Evolutionary conservation across 1,139 yeast species (phyloP), one percentile per base, ranked within the genome.

Genomic region (Hansenula anomala): DNA sequence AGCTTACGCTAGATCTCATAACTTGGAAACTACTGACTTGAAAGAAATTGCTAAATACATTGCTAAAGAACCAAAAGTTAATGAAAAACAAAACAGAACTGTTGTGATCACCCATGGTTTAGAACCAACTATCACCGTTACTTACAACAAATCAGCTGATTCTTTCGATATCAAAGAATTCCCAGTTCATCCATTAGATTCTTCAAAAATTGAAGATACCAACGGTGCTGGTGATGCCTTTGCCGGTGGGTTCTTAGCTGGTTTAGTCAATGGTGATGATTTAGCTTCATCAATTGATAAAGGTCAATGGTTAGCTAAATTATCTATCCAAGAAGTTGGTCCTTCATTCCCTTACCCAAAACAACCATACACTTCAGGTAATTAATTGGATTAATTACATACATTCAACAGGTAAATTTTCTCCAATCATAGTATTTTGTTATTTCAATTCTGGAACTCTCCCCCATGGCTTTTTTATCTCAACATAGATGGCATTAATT

Each of bases 141-240:
- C 75, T 39, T 71, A 74, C 58, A 71, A 75, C 47, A 63, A 66
- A 39, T 63, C 63, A 28, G 59, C 73, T 35, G 75, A 73, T 43
- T 59, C 71, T 33, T 74, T 63, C 54, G 64, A 61, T 18, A 67
- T 75, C 46, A 63, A 73, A 50, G 69, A 70, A 54, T 79, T 65
- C 71, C 73, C 84, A 38, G 96, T 92, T 40, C 82, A 78, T 54
- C 75, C 81, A 46, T 74, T 92, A 58, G 83, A 77, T 34, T 58
- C 76, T 34, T 67, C 73, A 37, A 71, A 83, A 64, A 75, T 92
- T 48, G 81, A 75, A 42, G 99, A 92, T 69, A 87, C 97, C 60
- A 92, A 92, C 68, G 98, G 98, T 71, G 98, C 98, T 34, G 99
- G 98, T 64, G 99, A 92, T 62, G 97, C 98, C 19, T 92, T 92